Conservation (phyloP, 179 eudicot species). For the Vitellaria paradoxa region DNA sequence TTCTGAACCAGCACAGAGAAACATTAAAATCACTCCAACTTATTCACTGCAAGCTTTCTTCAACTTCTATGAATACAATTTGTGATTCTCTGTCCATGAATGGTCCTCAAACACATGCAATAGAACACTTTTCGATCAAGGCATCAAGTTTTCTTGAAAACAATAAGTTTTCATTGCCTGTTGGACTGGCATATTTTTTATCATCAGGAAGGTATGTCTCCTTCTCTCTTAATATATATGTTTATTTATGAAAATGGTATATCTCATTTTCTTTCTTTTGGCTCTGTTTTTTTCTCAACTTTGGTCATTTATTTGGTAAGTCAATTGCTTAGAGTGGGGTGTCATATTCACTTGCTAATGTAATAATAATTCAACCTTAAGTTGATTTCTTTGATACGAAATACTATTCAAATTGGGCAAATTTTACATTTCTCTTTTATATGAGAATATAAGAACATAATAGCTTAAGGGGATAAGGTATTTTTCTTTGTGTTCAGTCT, state of each 20-base stretch:
- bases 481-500: not conserved
- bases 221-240: too few species aligned
- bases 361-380: not conserved
- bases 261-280: not conserved
- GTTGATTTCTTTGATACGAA: not conserved
- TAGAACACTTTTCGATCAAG: slow-evolving; percentile 69
- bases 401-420: not conserved
- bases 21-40: slow-evolving; percentile 62
- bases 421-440: not conserved
- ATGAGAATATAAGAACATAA: not conserved
- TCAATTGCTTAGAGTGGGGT: not conserved
- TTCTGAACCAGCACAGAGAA: slow-evolving; percentile 61
- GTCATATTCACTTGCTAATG: not conserved
- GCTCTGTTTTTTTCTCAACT: not conserved
- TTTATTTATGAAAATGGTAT: not conserved
- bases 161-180: slow-evolving; percentile 38
- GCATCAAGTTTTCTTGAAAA: slow-evolving; percentile 57
- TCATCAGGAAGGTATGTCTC: slow-evolving; percentile 58
- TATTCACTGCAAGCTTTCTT: slow-evolving; percentile 69
- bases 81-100: slow-evolving; percentile 45
- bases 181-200: slow-evolving; percentile 50
- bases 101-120: slow-evolving; percentile 37
- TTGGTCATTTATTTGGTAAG: not conserved
- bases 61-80: slow-evolving; percentile 50
- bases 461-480: not conserved